Evolutionary conservation across 2,329 filamentous ascomycete genomes (phyloP), one percentile per base, ranked within the genome.

Genomic region (Penicillium sp.): DNA sequence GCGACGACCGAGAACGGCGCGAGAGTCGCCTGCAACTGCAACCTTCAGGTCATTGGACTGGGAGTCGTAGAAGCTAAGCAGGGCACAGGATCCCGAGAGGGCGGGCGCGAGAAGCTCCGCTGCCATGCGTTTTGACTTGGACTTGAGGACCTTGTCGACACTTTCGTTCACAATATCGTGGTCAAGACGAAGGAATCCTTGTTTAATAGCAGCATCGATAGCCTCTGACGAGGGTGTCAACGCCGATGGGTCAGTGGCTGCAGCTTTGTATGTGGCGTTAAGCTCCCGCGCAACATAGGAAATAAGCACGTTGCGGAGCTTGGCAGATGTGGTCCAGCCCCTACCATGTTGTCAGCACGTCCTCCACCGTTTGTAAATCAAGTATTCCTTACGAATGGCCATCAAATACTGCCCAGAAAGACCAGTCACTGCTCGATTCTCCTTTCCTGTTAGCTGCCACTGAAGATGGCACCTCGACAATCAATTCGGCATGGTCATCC

Each of bases 351-450:
- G 49, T 71, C 49, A 67, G 59, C 7, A 31, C 14, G n/a, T 44
- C 18, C 3, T 4, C 37, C n/a, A 26, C 18, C 37, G 8, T 11
- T 15, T 6, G 29, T 9, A 45, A 4, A 27, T 37, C 4, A 12
- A n/a, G n/a, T 33, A 49, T 11, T 15, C 82, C 84, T 75, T 79
- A 93, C 90, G 90, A 90, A 75, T 99, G 94, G 0, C 94, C 94
- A 70, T 99, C 94, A 74, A 97, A 99, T 18, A 99, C 92, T 55
- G 92, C 94, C 94, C 95, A 99, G 74, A 99, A 99, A 92, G 97
- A 97, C 94, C 94, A 99, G 75, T 99, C 95, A 58, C 84, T 90
- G 56, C 81, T 85, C 18, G 80, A 62, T 15, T 82, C 80, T 35
- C 81, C 75, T 70, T 82, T 76, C 66, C 82, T 78, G 7, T 80